Evolutionary conservation across 805 yeast genomes (phyloP).

Genomic region (Phaffomyces thermotolerans): DNA sequence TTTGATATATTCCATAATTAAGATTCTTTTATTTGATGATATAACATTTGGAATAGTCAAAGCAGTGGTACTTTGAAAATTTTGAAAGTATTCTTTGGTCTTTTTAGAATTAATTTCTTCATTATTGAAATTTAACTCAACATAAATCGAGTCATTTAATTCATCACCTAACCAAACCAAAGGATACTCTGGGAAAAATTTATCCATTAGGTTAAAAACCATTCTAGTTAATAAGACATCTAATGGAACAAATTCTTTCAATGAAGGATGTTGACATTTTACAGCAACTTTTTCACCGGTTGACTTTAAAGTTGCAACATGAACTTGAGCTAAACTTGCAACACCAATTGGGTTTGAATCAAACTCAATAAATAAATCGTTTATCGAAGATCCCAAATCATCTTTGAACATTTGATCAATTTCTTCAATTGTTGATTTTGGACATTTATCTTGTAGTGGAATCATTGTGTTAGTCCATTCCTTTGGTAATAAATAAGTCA

Average conservation of each 20-base stretch:
- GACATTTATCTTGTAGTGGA: slow-evolving; percentile 88
- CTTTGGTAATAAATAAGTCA: slow-evolving; percentile 81
- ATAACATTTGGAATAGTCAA: slow-evolving; percentile 69
- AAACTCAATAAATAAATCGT: slow-evolving; percentile 61
- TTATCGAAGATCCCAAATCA: slow-evolving; percentile 58
- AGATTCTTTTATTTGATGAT: slow-evolving; percentile 58
- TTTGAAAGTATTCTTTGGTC: slow-evolving; percentile 62
- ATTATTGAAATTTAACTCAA: slow-evolving; percentile 81
- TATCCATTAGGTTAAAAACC: slow-evolving; percentile 67
- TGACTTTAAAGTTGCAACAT: slow-evolving; percentile 52
- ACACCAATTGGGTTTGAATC: slow-evolving; percentile 80
- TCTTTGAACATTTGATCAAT: slow-evolving; percentile 55
- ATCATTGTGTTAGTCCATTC: slow-evolving; percentile 97
- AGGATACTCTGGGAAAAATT: slow-evolving; percentile 89
- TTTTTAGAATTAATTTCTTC: slow-evolving; percentile 76
- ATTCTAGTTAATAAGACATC: slow-evolving; percentile 74
- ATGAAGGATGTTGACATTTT: slow-evolving; percentile 87
- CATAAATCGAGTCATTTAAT: slow-evolving; percentile 74
- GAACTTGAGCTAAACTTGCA: slow-evolving; percentile 96
- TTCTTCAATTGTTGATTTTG: slow-evolving; percentile 65
- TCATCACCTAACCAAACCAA: slow-evolving; percentile 95
- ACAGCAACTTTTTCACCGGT: slow-evolving; percentile 80
- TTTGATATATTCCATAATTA: slow-evolving; percentile 79
- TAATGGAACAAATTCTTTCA: slow-evolving; percentile 81
- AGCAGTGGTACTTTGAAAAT: slow-evolving; percentile 57